Percentiles rank a stretch among this genome's conserved stretches.
Evolutionary conservation across 257 asterid genomes (phyloP).

Genomic region (Cinchona pubescens): DNA sequence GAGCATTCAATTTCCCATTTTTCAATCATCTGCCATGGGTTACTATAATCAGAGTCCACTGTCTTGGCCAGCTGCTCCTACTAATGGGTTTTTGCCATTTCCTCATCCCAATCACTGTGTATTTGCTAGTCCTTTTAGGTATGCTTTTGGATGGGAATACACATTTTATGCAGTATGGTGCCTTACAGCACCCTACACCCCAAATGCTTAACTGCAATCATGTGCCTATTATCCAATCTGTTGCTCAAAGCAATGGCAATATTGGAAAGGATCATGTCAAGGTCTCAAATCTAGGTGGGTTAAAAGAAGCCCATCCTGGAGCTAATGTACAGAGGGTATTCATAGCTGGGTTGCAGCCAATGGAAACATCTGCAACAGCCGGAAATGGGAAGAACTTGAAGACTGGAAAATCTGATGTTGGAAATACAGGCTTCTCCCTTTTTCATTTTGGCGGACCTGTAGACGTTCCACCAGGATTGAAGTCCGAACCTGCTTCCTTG

Average conservation of each 20-base stretch:
- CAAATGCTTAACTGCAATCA: slow-evolving; percentile 53
- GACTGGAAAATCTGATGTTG: slow-evolving; percentile 37
- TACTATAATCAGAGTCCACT: slow-evolving; percentile 74
- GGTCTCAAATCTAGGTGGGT: slow-evolving; percentile 35
- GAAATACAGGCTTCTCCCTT: slow-evolving; percentile 72
- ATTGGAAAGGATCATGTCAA: slow-evolving; percentile 37
- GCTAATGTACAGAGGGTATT: slow-evolving; percentile 29
- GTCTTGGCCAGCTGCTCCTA: slow-evolving; percentile 60
- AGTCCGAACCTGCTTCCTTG: slow-evolving; percentile 44
- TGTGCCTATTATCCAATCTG: slow-evolving; percentile 55
- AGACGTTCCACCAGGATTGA: slow-evolving; percentile 62
- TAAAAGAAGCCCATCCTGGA: slow-evolving; percentile 29
- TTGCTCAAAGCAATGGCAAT: slow-evolving; percentile 49
- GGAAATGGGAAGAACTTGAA: slow-evolving; percentile 38
- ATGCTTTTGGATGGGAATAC: slow-evolving; percentile 64
- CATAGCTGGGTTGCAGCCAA: slow-evolving; percentile 29
- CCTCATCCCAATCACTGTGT: slow-evolving; percentile 71
- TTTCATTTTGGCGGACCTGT: slow-evolving; percentile 93
- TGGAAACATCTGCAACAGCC: slow-evolving; percentile 32
- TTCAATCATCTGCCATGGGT: slow-evolving; percentile 65
- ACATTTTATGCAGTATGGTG: slow-evolving; percentile 60
- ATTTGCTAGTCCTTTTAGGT: slow-evolving; percentile 51
- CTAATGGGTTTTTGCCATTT: slow-evolving; percentile 61
- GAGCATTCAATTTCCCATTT: slow-evolving; percentile 57
- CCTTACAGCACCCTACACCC: slow-evolving; percentile 56